phyloP scores from a whole-genome alignment of 129 eudicot genomes.

The Saposhnikovia divaricata region DNA sequence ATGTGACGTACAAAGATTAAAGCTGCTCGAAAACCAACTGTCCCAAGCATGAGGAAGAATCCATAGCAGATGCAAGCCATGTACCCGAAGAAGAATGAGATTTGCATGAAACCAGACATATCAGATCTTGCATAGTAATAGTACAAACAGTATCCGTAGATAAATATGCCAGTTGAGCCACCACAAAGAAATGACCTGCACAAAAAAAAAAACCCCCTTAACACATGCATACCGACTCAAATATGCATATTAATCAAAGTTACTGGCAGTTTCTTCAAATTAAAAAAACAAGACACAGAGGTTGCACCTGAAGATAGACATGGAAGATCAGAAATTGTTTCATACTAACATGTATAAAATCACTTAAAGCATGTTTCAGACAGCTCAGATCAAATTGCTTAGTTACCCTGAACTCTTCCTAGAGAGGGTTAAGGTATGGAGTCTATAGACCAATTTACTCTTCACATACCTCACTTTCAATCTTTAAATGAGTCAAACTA shows the following conservation, averaged over 20 bases:
- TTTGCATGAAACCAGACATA: constrained; percentile 20
- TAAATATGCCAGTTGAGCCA: constrained; percentile 19
- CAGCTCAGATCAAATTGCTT: too few relatives aligned
- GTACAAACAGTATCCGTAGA: constrained; percentile 11
- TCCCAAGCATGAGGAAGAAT: constrained; percentile 19
- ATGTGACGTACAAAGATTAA: constrained; percentile 16
- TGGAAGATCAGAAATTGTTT: too few relatives aligned
- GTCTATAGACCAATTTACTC: too few relatives aligned
- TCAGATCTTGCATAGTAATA: constrained; percentile 18
- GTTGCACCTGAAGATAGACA: background rate
- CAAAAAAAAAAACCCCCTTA: background rate
- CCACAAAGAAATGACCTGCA: constrained; percentile 15
- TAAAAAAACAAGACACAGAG: background rate
- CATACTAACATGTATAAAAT: too few relatives aligned
- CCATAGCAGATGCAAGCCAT: constrained; percentile 21
- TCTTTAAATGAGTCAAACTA: background rate
- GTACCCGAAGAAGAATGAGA: constrained; percentile 16
- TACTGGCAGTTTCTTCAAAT: background rate
- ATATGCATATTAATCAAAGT: background rate
- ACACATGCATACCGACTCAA: background rate
- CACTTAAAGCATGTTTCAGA: too few relatives aligned
- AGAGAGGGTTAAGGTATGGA: background rate
- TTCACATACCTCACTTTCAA: background rate
- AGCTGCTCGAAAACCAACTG: constrained; percentile 13
- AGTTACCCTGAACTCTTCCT: background rate